Conservation (phyloP, 768 basidiomycete species). For the Mycena galericulata region DNA sequence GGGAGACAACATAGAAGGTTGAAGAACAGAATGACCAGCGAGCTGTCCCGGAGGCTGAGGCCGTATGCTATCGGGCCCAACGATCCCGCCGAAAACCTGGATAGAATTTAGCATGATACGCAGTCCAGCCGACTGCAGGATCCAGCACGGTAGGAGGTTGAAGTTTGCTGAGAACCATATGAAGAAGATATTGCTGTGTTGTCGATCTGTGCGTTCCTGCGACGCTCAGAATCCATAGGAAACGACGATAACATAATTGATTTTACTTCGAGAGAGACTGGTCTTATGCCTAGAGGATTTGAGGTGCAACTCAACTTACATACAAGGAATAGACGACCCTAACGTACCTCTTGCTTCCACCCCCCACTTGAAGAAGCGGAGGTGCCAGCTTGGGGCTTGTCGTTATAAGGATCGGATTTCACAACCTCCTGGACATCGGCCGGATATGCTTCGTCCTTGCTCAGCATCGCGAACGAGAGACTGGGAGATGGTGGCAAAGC, state of each 20-base stretch:
- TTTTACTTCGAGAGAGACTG: conserved; percentile 25
- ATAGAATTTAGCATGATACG: neutral
- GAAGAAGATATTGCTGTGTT: conserved; percentile 79
- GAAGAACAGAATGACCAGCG: conserved; percentile 75
- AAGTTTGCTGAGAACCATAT: conserved; percentile 81
- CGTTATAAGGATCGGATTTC: neutral
- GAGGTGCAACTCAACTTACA: neutral
- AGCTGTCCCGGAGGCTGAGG: conserved; percentile 71
- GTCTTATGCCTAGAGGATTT: conserved; percentile 24
- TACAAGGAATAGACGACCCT: neutral
- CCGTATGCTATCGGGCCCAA: conserved; percentile 72
- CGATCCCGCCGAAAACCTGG: conserved; percentile 75
- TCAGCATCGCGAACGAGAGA: neutral
- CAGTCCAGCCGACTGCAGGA: neutral
- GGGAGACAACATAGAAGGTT: conserved; percentile 69
- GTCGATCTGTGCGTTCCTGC: conserved; percentile 67
- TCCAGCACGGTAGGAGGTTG: conserved; percentile 69
- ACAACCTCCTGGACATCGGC: neutral
- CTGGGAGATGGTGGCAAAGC: neutral
- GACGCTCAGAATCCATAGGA: neutral
- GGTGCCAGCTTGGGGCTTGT: conserved; percentile 13
- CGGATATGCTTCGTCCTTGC: neutral
- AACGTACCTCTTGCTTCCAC: conserved; percentile 31
- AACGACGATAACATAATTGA: neutral
- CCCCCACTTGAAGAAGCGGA: conserved; percentile 28